phyloP scores from a whole-genome alignment of 2,329 filamentous ascomycete species.

The Nemania sp. region DNA sequence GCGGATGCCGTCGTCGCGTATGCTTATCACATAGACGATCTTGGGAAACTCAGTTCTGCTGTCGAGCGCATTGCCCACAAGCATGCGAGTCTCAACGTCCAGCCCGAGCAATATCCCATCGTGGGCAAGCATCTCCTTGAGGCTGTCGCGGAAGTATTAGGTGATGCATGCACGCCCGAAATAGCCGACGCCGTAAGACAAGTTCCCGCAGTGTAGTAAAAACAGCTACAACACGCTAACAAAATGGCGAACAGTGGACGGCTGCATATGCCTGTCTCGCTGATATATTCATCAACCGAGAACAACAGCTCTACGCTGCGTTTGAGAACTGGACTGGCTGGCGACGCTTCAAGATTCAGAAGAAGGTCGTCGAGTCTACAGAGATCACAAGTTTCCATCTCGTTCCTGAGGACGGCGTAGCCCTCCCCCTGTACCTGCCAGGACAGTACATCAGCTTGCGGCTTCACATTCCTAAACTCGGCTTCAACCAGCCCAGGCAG shows the following conservation, averaged over 20 bases:
- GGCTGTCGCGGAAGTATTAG: slow-evolving; percentile 70
- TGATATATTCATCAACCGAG: slow-evolving; percentile 69
- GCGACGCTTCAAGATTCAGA: slow-evolving; percentile 59
- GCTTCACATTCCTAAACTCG: slow-evolving; percentile 63
- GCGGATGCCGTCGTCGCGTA: slow-evolving; percentile 73
- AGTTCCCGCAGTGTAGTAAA: neutral
- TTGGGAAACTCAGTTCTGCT: slow-evolving; percentile 59
- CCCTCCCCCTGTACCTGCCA: slow-evolving; percentile 65
- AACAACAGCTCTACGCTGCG: slow-evolving; percentile 63
- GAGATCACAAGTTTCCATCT: slow-evolving; percentile 73
- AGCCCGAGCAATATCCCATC: slow-evolving; percentile 70
- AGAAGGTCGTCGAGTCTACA: slow-evolving; percentile 64
- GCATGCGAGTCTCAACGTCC: slow-evolving; percentile 72
- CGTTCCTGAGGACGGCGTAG: slow-evolving; percentile 61
- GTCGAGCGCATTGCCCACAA: slow-evolving; percentile 76
- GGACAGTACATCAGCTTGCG: slow-evolving; percentile 76
- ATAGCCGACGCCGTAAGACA: slow-evolving; percentile 60
- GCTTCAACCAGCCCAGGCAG: slow-evolving; percentile 72
- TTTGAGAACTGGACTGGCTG: slow-evolving; percentile 51
- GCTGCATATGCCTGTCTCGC: slow-evolving; percentile 74
- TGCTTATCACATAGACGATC: slow-evolving; percentile 72
- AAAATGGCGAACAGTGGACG: slow-evolving; percentile 55
- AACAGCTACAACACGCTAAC: slow-evolving; percentile 7
- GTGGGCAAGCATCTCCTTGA: slow-evolving; percentile 71
- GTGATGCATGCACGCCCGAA: slow-evolving; percentile 67